These are phyloP conservation scores for Suhomyces taliae DNA, from an alignment of 1,139 yeast species.

Conservation along the genomic window DNA sequence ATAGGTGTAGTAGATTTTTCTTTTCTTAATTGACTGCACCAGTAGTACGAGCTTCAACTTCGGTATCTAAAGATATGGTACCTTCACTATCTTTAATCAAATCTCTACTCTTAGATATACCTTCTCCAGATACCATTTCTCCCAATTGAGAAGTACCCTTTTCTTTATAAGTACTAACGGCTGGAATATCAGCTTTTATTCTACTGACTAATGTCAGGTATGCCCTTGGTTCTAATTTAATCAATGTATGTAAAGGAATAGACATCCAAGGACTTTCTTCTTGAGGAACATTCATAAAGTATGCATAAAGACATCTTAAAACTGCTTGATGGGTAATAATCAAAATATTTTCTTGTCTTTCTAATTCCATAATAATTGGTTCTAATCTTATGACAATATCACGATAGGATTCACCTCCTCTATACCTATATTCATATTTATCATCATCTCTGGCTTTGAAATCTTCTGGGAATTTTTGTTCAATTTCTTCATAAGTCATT, in stretches of 20 bases:
- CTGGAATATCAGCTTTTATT: constrained; percentile 94
- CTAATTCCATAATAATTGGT: constrained; percentile 97
- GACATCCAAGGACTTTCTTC: constrained; percentile 99
- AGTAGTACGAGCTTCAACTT: not conserved
- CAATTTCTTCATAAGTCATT: constrained; percentile 82
- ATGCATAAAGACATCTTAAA: constrained; percentile 91
- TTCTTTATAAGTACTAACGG: constrained; percentile 94
- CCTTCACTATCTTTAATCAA: constrained; percentile 33
- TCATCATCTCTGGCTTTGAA: constrained; percentile 94
- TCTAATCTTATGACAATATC: constrained; percentile 93
- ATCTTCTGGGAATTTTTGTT: constrained; percentile 83
- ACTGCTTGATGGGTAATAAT: constrained; percentile 98
- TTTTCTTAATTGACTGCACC: too few relatives aligned
- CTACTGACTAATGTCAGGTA: constrained; percentile 85
- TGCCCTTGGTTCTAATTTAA: constrained; percentile 91
- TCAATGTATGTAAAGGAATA: constrained; percentile 92
- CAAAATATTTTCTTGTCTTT: constrained; percentile 91
- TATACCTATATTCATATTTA: constrained; percentile 91
- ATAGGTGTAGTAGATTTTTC: too few relatives aligned
- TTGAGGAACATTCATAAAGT: constrained; percentile 97
- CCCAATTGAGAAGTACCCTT: constrained; percentile 86
- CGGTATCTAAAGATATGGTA: constrained; percentile 5
- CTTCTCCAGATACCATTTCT: constrained; percentile 38
- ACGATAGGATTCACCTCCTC: constrained; percentile 96
- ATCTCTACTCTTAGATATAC: constrained; percentile 41